Base-by-base conservation (phyloP, 78 protist genomes). In the Pirum gemmata region DNA sequence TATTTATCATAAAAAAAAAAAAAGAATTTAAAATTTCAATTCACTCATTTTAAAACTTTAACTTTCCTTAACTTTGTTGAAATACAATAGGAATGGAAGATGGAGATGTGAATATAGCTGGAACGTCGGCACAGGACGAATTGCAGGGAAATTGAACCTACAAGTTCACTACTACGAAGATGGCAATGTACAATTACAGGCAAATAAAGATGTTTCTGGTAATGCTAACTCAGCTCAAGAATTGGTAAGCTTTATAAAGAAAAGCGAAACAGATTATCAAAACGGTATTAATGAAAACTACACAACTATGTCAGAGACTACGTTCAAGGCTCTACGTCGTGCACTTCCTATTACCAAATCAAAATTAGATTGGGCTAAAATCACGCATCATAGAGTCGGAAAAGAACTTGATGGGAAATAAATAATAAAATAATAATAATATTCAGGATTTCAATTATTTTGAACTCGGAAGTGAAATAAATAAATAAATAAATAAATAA, bases 151-250 rank as follows among this genome's bases (percentile, higher is more conserved):
- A 38, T 76, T 76, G 38, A 0, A 77, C 31, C 40, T 84, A 33
- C 89, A 39, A 1, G 90, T 91, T 73, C 93, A 91, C 83, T 91
- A 86, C 89, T 91, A 83, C 51, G 93, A 91, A 73, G 93, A 88
- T 73, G 93, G 91, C 67, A 91, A 91, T 78, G 91, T 91, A 8
- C 93, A 91, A 83, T 89, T 91, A 1, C 78, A 26, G 38, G n/a
- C 93, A n/a, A 18, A 5, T 51, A 82, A 74, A 72, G 89, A 90
- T 1, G 1, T 78, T 78, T 31, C 2, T 38, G 91, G 40, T 31
- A n/a, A 82, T 1, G 26, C 85, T 31, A 5, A 80, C 18, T 13
- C 35, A 21, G 38, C 75, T 18, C 79, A 31, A 13, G 86, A 27
- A 34, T 18, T 74, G 29, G 83, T 51, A 1, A 38, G 73, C 61